phyloP scores from a whole-genome alignment of 2,329 filamentous ascomycete genomes.

The Paraphoma sp. region DNA sequence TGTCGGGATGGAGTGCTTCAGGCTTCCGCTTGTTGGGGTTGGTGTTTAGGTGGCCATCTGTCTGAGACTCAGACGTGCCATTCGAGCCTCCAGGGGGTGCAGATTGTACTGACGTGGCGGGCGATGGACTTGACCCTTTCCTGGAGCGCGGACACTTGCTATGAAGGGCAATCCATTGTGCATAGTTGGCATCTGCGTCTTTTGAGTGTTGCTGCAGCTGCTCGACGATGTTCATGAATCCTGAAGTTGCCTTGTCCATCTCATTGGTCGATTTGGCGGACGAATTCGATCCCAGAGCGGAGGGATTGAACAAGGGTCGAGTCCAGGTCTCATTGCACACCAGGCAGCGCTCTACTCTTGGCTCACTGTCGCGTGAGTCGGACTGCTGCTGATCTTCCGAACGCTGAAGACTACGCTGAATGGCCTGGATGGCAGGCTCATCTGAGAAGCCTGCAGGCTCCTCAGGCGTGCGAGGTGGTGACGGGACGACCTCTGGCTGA shows the following conservation, averaged over 20 bases:
- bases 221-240: conserved; percentile 22
- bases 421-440: background rate
- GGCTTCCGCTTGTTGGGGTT: conserved; percentile 26
- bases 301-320: conserved; percentile 15
- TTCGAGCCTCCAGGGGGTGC: conserved; percentile 5
- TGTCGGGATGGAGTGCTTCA: conserved; percentile 12
- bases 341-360: conserved; percentile 26
- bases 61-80: conserved; percentile 9
- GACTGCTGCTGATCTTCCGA: background rate
- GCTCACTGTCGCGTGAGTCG: conserved; percentile 3
- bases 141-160: conserved; percentile 6
- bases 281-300: background rate
- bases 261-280: conserved; percentile 16
- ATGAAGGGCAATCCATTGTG: conserved; percentile 19
- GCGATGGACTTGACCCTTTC: background rate
- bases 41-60: background rate
- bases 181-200: conserved; percentile 25
- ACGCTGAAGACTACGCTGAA: background rate
- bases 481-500: background rate
- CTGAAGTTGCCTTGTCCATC: conserved; percentile 16
- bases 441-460: background rate
- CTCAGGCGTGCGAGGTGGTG: background rate
- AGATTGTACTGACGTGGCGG: conserved; percentile 1
- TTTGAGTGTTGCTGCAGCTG: conserved; percentile 20
- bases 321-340: conserved; percentile 29